Evolutionary conservation across 306 rosid species (phyloP).

Genomic region (Prosopis cineraria): DNA sequence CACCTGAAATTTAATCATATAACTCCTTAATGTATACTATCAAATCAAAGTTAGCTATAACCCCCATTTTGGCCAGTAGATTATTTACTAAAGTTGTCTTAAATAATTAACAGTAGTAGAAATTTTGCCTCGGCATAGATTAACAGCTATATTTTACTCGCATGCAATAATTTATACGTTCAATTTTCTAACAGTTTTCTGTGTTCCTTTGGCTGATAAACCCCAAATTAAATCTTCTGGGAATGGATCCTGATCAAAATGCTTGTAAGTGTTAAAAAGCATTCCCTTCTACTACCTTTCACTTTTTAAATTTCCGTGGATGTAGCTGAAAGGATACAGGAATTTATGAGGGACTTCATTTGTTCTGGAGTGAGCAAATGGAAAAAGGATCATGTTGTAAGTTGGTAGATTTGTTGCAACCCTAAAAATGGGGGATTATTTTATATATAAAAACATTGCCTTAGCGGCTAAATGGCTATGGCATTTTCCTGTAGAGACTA

Average conservation of each 20-base stretch:
- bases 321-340: slow-evolving; percentile 20
- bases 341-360: background rate
- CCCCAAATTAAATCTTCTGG: background rate
- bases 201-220: background rate
- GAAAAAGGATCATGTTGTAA: slow-evolving; percentile 5
- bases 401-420: slow-evolving; percentile 14
- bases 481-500: slow-evolving; percentile 12
- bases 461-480: background rate
- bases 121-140: background rate
- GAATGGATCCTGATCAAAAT: slow-evolving; percentile 26
- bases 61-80: slow-evolving; percentile 3
- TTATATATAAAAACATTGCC: slow-evolving; percentile 5
- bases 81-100: background rate
- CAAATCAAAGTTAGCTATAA: background rate
- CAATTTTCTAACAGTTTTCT: background rate
- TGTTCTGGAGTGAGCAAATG: background rate
- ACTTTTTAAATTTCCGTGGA: background rate
- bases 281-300: slow-evolving; percentile 14
- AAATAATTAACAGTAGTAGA: background rate
- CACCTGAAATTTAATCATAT: background rate
- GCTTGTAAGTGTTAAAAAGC: slow-evolving; percentile 6
- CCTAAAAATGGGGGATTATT: slow-evolving; percentile 12
- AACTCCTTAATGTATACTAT: slow-evolving; percentile 14
- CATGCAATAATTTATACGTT: background rate
- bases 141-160: background rate